Percentiles rank a stretch among this genome's conserved stretches.
These are phyloP conservation scores for Phytophthora rubi DNA, from an alignment of 352 stramenopile genomes.

Conservation along the genomic window DNA sequence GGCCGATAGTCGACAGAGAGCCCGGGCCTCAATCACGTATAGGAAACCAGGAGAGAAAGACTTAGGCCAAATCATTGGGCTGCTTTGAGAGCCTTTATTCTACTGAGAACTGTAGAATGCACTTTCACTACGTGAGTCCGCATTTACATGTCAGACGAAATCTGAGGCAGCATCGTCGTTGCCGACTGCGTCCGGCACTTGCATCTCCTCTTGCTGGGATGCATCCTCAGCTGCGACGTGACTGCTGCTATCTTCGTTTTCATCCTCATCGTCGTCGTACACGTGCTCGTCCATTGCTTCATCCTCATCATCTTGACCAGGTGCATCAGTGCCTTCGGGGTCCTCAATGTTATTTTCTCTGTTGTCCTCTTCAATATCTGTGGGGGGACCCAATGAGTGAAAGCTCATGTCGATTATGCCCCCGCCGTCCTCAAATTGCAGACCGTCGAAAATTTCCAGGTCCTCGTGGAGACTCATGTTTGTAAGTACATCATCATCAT, in stretches of 20 bases:
- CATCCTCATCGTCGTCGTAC: conserved; percentile 72
- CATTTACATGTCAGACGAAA: conserved; percentile 40
- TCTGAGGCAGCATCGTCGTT: conserved; percentile 14
- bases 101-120: conserved; percentile 24
- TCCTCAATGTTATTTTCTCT: conserved; percentile 41
- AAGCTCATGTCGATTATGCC: conserved; percentile 83
- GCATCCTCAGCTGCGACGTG: conserved; percentile 17
- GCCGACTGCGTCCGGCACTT: conserved; percentile 5
- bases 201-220: conserved; percentile 13
- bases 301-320: conserved; percentile 48
- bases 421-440: conserved; percentile 86
- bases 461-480: conserved; percentile 82
- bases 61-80: conserved; percentile 66
- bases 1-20: conserved; percentile 59
- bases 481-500: conserved; percentile 72
- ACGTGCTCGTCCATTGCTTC: conserved; percentile 54
- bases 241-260: conserved; percentile 44
- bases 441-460: conserved; percentile 83
- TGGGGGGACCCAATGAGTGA: conserved; percentile 29
- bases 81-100: conserved; percentile 52
- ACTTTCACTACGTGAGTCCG: conserved; percentile 2
- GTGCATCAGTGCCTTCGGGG: conserved; percentile 45
- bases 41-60: conserved; percentile 78
- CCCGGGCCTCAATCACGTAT: conserved; percentile 57
- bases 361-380: conserved; percentile 34